Percentiles rank a stretch among this genome's conserved stretches.
Evolutionary conservation across 805 yeast genomes (phyloP).

Genomic region (Tanozyma kutaoensis): DNA sequence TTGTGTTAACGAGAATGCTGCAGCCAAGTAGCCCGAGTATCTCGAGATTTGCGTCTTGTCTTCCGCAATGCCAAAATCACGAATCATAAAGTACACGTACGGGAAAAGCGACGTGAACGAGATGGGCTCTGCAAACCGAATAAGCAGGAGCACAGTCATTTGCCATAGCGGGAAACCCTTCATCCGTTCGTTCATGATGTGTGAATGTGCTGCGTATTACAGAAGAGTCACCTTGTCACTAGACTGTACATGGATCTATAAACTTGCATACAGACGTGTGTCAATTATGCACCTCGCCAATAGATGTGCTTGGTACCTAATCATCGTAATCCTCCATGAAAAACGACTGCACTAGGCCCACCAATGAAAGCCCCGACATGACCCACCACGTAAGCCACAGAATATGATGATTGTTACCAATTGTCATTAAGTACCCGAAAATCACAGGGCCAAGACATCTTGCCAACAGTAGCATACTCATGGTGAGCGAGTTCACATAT

Average conservation of each 20-base stretch:
- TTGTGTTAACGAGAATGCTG: background rate
- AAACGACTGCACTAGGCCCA: conserved; percentile 16
- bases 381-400: conserved; percentile 24
- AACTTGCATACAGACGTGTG: too few relatives aligned
- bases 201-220: background rate
- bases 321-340: conserved; percentile 15
- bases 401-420: conserved; percentile 11
- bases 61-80: conserved; percentile 7
- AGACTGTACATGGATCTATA: background rate
- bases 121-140: conserved; percentile 10
- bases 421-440: conserved; percentile 20
- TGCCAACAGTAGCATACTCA: conserved; percentile 20
- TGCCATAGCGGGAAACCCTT: conserved; percentile 9
- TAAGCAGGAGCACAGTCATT: conserved; percentile 7
- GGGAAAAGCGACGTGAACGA: conserved; percentile 10
- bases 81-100: conserved; percentile 9
- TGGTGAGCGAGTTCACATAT: conserved; percentile 18
- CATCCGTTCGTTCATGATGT: conserved; percentile 3
- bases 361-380: conserved; percentile 13
- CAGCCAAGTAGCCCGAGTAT: conserved; percentile 8
- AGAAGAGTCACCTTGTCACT: background rate
- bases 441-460: conserved; percentile 18
- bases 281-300: too few relatives aligned
- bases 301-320: too few relatives aligned
- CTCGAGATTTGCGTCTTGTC: conserved; percentile 7